Evolutionary conservation across 768 basidiomycete genomes (phyloP).

Genomic region (Amanita exitialis): DNA sequence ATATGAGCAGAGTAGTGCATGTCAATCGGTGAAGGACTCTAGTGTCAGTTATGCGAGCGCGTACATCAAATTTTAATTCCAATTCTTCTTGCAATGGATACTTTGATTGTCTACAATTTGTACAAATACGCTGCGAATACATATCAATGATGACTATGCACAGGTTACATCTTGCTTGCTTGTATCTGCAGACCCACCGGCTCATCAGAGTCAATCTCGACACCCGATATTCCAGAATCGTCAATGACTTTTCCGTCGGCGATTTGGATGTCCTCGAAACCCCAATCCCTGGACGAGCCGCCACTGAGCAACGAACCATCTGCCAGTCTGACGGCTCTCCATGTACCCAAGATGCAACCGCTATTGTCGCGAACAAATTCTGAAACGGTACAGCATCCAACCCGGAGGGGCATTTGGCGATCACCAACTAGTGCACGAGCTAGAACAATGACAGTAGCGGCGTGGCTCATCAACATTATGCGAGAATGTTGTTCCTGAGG

Average conservation of each 20-base stretch:
- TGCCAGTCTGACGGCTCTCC: slow-evolving; percentile 38
- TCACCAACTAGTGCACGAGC: slow-evolving; percentile 48
- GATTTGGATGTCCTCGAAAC: slow-evolving; percentile 63
- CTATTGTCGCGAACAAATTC: slow-evolving; percentile 30
- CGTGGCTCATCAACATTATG: slow-evolving; percentile 63
- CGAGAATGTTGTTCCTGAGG: slow-evolving; percentile 30
- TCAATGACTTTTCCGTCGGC: slow-evolving; percentile 58
- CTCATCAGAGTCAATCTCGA: slow-evolving; percentile 47
- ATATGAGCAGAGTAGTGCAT: slow-evolving; percentile 89
- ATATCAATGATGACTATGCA: neutral
- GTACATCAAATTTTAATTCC: slow-evolving; percentile 50
- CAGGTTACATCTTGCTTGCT: slow-evolving; percentile 24
- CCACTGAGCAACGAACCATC: slow-evolving; percentile 50
- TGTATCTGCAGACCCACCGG: slow-evolving; percentile 43
- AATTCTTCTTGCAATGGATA: slow-evolving; percentile 1
- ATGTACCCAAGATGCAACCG: slow-evolving; percentile 25
- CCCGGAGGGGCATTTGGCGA: slow-evolving; percentile 39
- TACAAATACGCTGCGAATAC: neutral
- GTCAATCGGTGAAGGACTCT: slow-evolving; percentile 57
- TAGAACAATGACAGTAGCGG: slow-evolving; percentile 64
- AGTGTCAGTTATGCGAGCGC: slow-evolving; percentile 98
- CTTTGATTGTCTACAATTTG: neutral
- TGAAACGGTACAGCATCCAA: slow-evolving; percentile 72
- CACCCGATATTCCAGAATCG: slow-evolving; percentile 60
- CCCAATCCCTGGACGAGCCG: slow-evolving; percentile 65